Base-by-base conservation (phyloP, 148 eudicot genomes). In the Chenopodium suecicum region DNA sequence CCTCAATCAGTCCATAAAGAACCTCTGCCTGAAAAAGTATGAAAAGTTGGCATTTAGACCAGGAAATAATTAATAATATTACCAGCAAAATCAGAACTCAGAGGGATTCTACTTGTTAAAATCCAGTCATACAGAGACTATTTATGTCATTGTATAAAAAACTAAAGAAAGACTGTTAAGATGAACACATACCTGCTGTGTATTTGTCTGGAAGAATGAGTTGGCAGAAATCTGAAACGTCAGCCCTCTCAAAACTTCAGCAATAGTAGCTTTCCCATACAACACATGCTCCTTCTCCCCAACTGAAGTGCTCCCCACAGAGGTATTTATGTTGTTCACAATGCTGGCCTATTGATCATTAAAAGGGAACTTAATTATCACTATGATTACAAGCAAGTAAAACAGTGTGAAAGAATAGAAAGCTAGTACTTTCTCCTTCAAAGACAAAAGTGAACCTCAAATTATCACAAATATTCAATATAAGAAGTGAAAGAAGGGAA, bases 181-280 rank as follows among this genome's bases (percentile, higher is more conserved):
- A 70, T 17, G 8, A 76, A 46, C 34, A 34, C 82, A 67, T 84
- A 94, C 99, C 97, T 94, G 99, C 22, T 80, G 90, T 31, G 98
- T 78, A 87, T 97, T 97, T 73, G 99, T 97, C 91, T 94, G 99
- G 84, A 97, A 97, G 88, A 97, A 94, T 78, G 99, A 97, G 85
- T 97, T 97, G n/a, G 99, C 99, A 22, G 99, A 97, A 77, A 97
- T 94, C 85, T 92, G 95, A 85, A 97, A 97, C 4, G 88, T 89
- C 67, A 92, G 86, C 75, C 99, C 99, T 83, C 99, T 90, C 77
- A 94, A 82, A 46, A 82, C 86, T 89, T 97, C 99, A 74, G 92
- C 90, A 78, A 97, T 97, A 69, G 89, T 88, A 70, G 95, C 75
- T 86, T 92, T 94, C 58, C 99, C 99, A 79, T 90, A 90, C 69